phyloP scores from a whole-genome alignment of 73 alveolate species.

The Paramecium sonneborni region DNA sequence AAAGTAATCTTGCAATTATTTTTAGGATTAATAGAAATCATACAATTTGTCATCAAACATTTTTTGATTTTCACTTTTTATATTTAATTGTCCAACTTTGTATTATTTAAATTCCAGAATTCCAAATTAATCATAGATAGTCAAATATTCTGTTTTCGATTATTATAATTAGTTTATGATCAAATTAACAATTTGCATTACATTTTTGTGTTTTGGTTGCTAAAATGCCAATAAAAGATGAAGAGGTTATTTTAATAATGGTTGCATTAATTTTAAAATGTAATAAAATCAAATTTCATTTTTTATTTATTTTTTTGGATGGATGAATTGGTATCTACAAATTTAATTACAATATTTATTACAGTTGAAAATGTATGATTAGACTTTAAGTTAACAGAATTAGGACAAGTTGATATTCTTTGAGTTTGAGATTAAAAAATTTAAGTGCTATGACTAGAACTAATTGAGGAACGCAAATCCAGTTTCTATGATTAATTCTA shows the following conservation, averaged over 20 bases:
- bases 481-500: not conserved
- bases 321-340: not conserved
- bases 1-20: not conserved
- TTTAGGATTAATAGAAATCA: not conserved
- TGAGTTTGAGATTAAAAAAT: not conserved
- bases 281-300: not conserved
- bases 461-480: not conserved
- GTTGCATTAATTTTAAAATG: conserved; percentile 9
- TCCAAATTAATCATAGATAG: not conserved
- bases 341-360: too few species aligned
- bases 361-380: too few species aligned
- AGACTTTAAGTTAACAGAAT: not conserved
- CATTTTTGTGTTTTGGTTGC: not conserved
- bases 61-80: not conserved
- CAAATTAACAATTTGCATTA: not conserved
- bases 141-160: not conserved
- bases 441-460: not conserved
- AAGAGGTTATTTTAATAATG: not conserved
- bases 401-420: not conserved
- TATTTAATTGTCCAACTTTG: not conserved
- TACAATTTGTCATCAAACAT: not conserved
- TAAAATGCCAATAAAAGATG: conserved; percentile 9
- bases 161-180: not conserved
- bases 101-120: not conserved
- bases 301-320: not conserved